These are phyloP conservation scores for Tolypocladium tropicale DNA, from an alignment of 2,329 filamentous ascomycete species.

Conservation along the genomic window DNA sequence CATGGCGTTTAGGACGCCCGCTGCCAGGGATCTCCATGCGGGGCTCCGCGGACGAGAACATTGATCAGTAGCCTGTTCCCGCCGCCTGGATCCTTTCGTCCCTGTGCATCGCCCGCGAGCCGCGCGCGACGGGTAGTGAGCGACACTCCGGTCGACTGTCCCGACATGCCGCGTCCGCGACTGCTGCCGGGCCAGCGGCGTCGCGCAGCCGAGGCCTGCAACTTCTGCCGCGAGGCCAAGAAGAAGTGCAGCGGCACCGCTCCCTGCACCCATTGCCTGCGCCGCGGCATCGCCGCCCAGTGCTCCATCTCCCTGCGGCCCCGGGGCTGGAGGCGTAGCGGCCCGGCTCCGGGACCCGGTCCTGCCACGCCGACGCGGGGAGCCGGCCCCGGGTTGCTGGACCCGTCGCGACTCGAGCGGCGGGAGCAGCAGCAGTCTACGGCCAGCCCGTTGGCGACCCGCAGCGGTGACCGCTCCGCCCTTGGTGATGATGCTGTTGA, in stretches of 20 bases:
- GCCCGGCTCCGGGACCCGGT: not conserved
- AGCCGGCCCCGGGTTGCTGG: not conserved
- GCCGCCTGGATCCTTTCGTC: not conserved
- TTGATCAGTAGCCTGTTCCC: not conserved
- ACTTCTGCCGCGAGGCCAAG: slow-evolving; percentile 36
- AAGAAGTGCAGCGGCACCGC: slow-evolving; percentile 38
- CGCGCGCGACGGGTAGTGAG: not conserved
- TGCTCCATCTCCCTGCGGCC: slow-evolving; percentile 25
- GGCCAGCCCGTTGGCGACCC: not conserved
- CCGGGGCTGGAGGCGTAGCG: slow-evolving; percentile 11
- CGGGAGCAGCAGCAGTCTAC: not conserved
- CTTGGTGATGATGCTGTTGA: slow-evolving; percentile 2
- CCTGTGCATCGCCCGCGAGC: not conserved
- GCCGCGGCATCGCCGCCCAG: slow-evolving; percentile 27
- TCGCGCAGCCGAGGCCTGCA: slow-evolving; percentile 37
- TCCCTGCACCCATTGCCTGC: slow-evolving; percentile 36
- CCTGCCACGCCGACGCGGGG: not conserved
- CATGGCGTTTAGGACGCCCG: not conserved
- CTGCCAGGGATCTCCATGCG: not conserved
- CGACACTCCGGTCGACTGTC: not conserved
- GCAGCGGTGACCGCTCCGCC: not conserved
- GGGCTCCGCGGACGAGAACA: not conserved
- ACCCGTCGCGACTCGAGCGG: not conserved
- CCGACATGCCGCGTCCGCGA: slow-evolving; percentile 39
- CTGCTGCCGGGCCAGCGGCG: slow-evolving; percentile 37